Percentiles rank a stretch among this genome's conserved stretches.
These are phyloP conservation scores for Ustulina deusta DNA, from an alignment of 2,329 filamentous ascomycete species.

Conservation along the genomic window DNA sequence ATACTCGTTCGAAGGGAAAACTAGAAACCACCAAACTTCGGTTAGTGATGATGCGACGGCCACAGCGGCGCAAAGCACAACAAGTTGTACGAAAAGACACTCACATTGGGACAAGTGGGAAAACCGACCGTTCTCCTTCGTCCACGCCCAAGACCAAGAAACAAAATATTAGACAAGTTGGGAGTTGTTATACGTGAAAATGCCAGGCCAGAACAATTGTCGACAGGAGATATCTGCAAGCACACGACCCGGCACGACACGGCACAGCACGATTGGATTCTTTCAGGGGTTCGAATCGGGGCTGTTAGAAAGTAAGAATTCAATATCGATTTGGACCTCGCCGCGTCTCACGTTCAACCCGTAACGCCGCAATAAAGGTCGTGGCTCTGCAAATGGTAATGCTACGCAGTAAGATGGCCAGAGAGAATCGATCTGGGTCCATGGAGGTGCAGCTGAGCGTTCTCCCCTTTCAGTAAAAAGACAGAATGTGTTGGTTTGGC, in stretches of 20 bases:
- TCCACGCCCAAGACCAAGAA: slow-evolving; percentile 6
- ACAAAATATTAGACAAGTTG: background rate
- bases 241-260: slow-evolving; percentile 29
- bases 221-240: slow-evolving; percentile 11
- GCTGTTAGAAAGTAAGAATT: slow-evolving; percentile 14
- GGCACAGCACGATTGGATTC: slow-evolving; percentile 4
- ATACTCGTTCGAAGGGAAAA: slow-evolving; percentile 36
- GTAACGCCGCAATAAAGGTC: slow-evolving; percentile 6
- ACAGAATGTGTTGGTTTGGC: slow-evolving; percentile 20
- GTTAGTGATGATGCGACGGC: slow-evolving; percentile 38
- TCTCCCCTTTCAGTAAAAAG: slow-evolving; percentile 13
- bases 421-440: slow-evolving; percentile 14
- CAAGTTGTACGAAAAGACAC: slow-evolving; percentile 21
- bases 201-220: background rate
- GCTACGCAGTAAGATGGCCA: slow-evolving; percentile 2
- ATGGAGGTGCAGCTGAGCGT: slow-evolving; percentile 11
- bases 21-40: slow-evolving; percentile 35
- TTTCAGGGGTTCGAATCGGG: slow-evolving; percentile 20
- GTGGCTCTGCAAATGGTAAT: slow-evolving; percentile 18
- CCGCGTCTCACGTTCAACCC: slow-evolving; percentile 21
- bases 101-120: slow-evolving; percentile 28
- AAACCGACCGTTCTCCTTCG: slow-evolving; percentile 1
- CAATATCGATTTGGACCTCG: slow-evolving; percentile 14
- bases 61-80: slow-evolving; percentile 3
- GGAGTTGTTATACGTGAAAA: slow-evolving; percentile 1